Percentiles rank a stretch among this genome's conserved stretches.
These are phyloP conservation scores for Ramalina intermedia DNA, from an alignment of 495 filamentous ascomycete species.

Conservation along the genomic window DNA sequence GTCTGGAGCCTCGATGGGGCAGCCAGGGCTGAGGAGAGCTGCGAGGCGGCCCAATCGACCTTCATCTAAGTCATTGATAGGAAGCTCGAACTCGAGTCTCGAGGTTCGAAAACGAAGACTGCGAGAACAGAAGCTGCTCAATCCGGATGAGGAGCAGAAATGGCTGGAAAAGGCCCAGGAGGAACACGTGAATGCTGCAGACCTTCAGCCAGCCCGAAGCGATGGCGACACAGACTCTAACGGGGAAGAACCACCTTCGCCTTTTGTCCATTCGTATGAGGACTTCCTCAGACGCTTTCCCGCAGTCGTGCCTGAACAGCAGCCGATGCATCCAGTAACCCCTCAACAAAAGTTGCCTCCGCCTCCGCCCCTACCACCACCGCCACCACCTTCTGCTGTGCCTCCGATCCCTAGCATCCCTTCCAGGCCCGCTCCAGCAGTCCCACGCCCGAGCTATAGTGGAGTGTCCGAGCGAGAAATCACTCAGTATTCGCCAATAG, in stretches of 20 bases:
- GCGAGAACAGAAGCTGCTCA: constrained; percentile 43
- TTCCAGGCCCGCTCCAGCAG: constrained; percentile 64
- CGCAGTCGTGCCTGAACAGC: constrained; percentile 49
- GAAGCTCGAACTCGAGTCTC: constrained; percentile 36
- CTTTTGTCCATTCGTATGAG: constrained; percentile 44
- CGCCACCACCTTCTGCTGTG: constrained; percentile 25
- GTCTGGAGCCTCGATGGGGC: constrained; percentile 36
- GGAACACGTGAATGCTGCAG: constrained; percentile 35
- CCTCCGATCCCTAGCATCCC: constrained; percentile 31
- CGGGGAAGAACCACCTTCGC: constrained; percentile 23
- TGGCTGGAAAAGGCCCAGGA: constrained; percentile 46
- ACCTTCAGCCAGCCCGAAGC: constrained; percentile 26
- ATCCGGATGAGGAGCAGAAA: constrained; percentile 43
- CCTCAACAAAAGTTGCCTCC: constrained; percentile 11
- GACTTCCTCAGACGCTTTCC: constrained; percentile 78
- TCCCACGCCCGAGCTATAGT: constrained; percentile 75
- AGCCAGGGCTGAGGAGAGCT: constrained; percentile 25
- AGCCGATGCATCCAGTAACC: constrained; percentile 53
- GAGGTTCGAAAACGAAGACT: constrained; percentile 40
- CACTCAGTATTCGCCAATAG: constrained; percentile 33
- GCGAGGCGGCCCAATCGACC: constrained; percentile 30
- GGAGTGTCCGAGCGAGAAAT: constrained; percentile 61
- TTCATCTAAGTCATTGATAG: constrained; percentile 36
- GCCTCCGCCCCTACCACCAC: constrained; percentile 26
- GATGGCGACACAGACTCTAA: constrained; percentile 11